phyloP scores from a whole-genome alignment of 2,329 filamentous ascomycete genomes.

The Aspergillus amoenus region DNA sequence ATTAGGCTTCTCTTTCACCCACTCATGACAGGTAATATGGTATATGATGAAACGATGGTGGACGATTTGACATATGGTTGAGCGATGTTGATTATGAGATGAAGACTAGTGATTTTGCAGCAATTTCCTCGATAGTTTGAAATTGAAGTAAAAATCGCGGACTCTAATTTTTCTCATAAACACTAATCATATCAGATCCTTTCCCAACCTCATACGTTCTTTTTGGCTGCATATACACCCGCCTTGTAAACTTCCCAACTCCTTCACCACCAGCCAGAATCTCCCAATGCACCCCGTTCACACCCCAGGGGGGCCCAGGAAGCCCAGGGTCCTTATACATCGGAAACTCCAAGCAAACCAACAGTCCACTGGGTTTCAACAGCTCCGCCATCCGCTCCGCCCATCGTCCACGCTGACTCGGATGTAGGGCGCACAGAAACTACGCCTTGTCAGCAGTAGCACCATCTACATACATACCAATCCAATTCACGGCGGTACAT shows the following conservation, averaged over 20 bases:
- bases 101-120: too few species aligned
- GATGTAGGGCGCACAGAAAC: conserved; percentile 65
- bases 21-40: too few species aligned
- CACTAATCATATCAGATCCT: conserved; percentile 37
- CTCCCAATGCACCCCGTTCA: conserved; percentile 39
- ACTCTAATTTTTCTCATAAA: conserved; percentile 20
- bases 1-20: background rate
- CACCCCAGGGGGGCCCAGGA: conserved; percentile 41
- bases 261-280: conserved; percentile 31
- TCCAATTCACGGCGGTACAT: too few species aligned
- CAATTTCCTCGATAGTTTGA: too few species aligned
- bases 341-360: conserved; percentile 54
- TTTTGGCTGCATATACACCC: conserved; percentile 31
- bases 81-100: too few species aligned
- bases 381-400: conserved; percentile 47
- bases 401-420: conserved; percentile 54
- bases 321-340: conserved; percentile 37
- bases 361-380: background rate
- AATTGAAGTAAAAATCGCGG: too few species aligned
- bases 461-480: too few species aligned
- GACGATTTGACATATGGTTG: too few species aligned
- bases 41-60: background rate
- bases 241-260: conserved; percentile 23
- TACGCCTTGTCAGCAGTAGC: conserved; percentile 42
- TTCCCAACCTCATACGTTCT: conserved; percentile 33